Evolutionary conservation across 2,329 filamentous ascomycete genomes (phyloP), one percentile per base, ranked within the genome.

Genomic region (Fusarium tuaranense): DNA sequence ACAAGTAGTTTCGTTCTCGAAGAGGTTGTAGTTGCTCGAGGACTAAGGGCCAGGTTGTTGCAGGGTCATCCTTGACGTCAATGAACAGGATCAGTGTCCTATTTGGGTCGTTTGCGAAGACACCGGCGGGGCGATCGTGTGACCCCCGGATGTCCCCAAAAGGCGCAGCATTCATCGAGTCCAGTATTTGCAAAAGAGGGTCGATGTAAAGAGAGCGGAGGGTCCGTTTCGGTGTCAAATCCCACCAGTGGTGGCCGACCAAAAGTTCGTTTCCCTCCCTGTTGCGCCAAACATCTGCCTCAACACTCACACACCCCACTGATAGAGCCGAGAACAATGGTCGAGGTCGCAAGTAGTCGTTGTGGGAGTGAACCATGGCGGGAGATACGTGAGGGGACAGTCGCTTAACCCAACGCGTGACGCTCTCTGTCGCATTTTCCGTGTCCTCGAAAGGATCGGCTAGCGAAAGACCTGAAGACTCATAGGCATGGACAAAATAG

Each of bases 251-350:
- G 78, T 94, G 92, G 1, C 91, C 92, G 36, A 94, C 89, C 58
- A 88, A 88, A 6, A 94, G 84, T 10, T 82, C 82, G 20, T 80
- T 78, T 59, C 88, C 85, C 53, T 87, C 87, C 2, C 63, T 72
- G 39, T 62, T 78, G 1, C 90, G 84, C 90, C 91, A 94, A 12
- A 94, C 88, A 74, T 94, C 92, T 4, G 91, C 91, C 81, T 94
- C 92, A 3, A 93, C 86, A 20, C 91, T 88, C 4, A 88, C 88
- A 75, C 89, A 92, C 7, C 90, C 89, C 4, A 87, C 87, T 9
- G 85, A 82, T 2, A 92, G 82, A 20, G 92, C 92, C 4, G 90
- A 89, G 76, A 89, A 92, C 7, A 94, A 83, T 0, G 92, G 91
- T 1, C 90, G 85, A 12, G 84, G 86, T 48, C 91, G 86, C 88